Percentiles rank a stretch among this genome's conserved stretches.
These are phyloP conservation scores for Alternaria brassicicola DNA, from an alignment of 2,329 filamentous ascomycete genomes.

Conservation along the genomic window DNA sequence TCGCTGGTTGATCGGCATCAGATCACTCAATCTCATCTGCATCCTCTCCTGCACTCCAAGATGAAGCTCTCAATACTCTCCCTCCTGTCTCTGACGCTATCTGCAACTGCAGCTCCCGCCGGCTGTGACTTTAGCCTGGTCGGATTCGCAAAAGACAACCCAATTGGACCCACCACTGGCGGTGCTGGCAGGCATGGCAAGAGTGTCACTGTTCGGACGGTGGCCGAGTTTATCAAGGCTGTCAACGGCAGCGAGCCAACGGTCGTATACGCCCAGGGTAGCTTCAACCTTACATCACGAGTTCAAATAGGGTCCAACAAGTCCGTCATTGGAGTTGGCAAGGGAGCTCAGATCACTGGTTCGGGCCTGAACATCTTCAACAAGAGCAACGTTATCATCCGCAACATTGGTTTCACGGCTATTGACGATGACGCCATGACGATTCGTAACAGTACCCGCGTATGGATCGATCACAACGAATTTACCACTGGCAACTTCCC, in stretches of 20 bases:
- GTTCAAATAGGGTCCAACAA: conserved; percentile 56
- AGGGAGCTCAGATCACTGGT: conserved; percentile 51
- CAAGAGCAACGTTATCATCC: conserved; percentile 65
- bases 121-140: conserved; percentile 36
- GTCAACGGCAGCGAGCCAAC: conserved; percentile 32
- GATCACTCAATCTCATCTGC: not conserved
- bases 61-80: conserved; percentile 38
- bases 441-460: conserved; percentile 63
- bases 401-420: conserved; percentile 66
- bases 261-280: conserved; percentile 54
- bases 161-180: conserved; percentile 42
- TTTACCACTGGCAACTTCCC: conserved; percentile 62
- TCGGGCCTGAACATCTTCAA: conserved; percentile 61
- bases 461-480: conserved; percentile 70
- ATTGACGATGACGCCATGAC: conserved; percentile 67
- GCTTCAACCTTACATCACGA: conserved; percentile 51
- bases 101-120: conserved; percentile 26
- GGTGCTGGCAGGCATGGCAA: conserved; percentile 36
- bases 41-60: conserved; percentile 6
- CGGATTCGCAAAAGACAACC: conserved; percentile 45
- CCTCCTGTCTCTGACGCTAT: conserved; percentile 24
- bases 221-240: conserved; percentile 35
- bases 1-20: not conserved
- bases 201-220: conserved; percentile 37
- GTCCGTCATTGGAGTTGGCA: conserved; percentile 47